These are phyloP conservation scores for Taphrina confusa DNA, from an alignment of 1,139 yeast genomes.

Conservation along the genomic window DNA sequence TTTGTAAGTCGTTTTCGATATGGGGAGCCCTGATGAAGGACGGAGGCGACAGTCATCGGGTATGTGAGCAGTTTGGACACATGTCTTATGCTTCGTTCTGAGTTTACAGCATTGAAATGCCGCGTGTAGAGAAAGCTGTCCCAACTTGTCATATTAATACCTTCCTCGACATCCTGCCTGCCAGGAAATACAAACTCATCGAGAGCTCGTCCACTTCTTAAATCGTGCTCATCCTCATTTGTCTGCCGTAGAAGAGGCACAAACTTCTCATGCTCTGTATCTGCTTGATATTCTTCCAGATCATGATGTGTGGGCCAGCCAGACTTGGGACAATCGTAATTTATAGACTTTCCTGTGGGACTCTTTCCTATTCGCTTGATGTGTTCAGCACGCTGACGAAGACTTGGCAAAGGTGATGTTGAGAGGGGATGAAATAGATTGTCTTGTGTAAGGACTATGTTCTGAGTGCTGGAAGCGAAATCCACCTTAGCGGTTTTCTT, in stretches of 20 bases:
- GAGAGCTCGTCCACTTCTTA: slow-evolving; percentile 88
- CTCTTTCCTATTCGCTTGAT: slow-evolving; percentile 86
- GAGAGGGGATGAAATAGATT: slow-evolving; percentile 85
- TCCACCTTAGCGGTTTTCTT: neutral
- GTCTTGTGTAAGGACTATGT: slow-evolving; percentile 56
- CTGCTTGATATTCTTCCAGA: slow-evolving; percentile 83
- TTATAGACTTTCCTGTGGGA: slow-evolving; percentile 79
- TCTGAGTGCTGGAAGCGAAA: neutral
- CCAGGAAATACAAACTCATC: slow-evolving; percentile 94
- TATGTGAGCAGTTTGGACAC: slow-evolving; percentile 91
- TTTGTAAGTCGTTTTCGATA: slow-evolving; percentile 68
- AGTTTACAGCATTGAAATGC: slow-evolving; percentile 91
- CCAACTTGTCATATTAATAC: slow-evolving; percentile 82
- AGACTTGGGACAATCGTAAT: slow-evolving; percentile 85
- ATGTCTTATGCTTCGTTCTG: slow-evolving; percentile 93
- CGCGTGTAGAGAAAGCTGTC: slow-evolving; percentile 91
- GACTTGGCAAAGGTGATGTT: slow-evolving; percentile 81
- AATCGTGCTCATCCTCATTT: slow-evolving; percentile 89
- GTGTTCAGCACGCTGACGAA: slow-evolving; percentile 87
- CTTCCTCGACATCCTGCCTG: slow-evolving; percentile 71
- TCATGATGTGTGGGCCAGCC: slow-evolving; percentile 97
- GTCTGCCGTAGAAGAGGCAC: slow-evolving; percentile 80
- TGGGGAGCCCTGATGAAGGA: slow-evolving; percentile 83
- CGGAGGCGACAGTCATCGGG: slow-evolving; percentile 84
- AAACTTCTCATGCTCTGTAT: slow-evolving; percentile 62